phyloP scores from a whole-genome alignment of 768 basidiomycete species.

The Lenzites betulinus region DNA sequence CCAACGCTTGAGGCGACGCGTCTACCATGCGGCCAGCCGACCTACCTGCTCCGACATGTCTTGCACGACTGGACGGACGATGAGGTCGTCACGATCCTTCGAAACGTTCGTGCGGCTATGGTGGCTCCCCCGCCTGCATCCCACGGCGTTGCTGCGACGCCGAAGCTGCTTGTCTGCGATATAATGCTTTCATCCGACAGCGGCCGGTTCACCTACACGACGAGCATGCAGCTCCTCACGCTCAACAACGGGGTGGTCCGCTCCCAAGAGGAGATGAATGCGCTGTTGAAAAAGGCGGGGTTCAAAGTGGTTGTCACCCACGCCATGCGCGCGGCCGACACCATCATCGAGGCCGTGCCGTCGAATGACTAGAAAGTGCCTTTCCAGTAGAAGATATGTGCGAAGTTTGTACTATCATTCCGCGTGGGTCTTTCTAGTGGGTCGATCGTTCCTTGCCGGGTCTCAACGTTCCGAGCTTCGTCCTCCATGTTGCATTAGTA shows the following conservation, averaged over 20 bases:
- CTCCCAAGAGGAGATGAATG: slow-evolving; percentile 14
- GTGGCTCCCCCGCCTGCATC: background rate
- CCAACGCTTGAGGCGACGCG: slow-evolving; percentile 24
- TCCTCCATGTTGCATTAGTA: no score
- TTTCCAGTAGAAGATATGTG: background rate
- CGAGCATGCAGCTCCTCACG: slow-evolving; percentile 32
- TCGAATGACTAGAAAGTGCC: background rate
- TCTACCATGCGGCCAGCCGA: slow-evolving; percentile 28
- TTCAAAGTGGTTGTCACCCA: slow-evolving; percentile 6
- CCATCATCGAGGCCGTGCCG: slow-evolving; percentile 18
- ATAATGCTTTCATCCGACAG: slow-evolving; percentile 30
- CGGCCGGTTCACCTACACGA: slow-evolving; percentile 32
- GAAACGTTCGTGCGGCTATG: slow-evolving; percentile 32
- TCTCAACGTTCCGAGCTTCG: no score
- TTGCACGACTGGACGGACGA: slow-evolving; percentile 7
- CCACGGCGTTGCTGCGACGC: background rate
- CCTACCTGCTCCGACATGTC: slow-evolving; percentile 36
- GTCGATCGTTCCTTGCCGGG: no score
- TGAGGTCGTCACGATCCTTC: no score
- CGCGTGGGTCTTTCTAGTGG: no score
- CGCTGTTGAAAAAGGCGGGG: slow-evolving; percentile 7
- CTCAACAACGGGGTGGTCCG: slow-evolving; percentile 20
- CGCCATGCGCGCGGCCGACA: slow-evolving; percentile 17
- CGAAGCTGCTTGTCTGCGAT: slow-evolving; percentile 30
- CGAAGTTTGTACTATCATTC: no score